Evolutionary conservation across 768 basidiomycete species (phyloP), one percentile per base, ranked within the genome.

Genomic region (Lentinula boryana): DNA sequence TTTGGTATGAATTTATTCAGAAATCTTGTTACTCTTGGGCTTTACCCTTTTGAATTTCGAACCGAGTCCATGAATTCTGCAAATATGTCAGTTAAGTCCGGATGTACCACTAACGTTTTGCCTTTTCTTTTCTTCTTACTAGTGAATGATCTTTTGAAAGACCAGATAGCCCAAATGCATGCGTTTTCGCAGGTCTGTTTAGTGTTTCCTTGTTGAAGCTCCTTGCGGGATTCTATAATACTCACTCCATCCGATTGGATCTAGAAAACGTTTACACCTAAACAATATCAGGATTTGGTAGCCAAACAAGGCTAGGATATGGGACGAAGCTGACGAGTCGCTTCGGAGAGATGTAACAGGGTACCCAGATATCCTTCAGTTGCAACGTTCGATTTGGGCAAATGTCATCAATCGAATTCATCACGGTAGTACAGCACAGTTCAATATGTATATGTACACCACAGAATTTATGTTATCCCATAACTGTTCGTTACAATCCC

Each of bases 91-190:
- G 43, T 16, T 7, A 7, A 23, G 8, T n/a, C 4, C 0, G 44
- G 12, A 46, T 3, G 6, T 8, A 8, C 9, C 6, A 23, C 21
- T 21, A 46, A 43, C 13, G 12, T 12, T 5, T n/a, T 12, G 9
- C 44, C 21, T 9, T 51, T 44, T 55, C 23, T 56, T 3, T 31
- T 9, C 50, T 44, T 55, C 23, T 56, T 3, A 23, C 16, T 62
- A 93, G 91, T 94, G 61, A 93, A 93, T 66, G 86, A 91, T 23
- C 68, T 86, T 8, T 69, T 94, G 67, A 93, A 89, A 74, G 75
- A 74, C 2, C 78, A 92, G 66, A 92, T 94, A 60, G 77, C 87
- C 0, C 83, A 87, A 60, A 86, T 94, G 81, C 91, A 94, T 66
- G 91, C 92, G 4, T 94, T 94, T 72, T 91, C 91, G 13, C 91